Base-by-base conservation (phyloP, 1,284 basidiomycete species). In the Austroboletus niveus region DNA sequence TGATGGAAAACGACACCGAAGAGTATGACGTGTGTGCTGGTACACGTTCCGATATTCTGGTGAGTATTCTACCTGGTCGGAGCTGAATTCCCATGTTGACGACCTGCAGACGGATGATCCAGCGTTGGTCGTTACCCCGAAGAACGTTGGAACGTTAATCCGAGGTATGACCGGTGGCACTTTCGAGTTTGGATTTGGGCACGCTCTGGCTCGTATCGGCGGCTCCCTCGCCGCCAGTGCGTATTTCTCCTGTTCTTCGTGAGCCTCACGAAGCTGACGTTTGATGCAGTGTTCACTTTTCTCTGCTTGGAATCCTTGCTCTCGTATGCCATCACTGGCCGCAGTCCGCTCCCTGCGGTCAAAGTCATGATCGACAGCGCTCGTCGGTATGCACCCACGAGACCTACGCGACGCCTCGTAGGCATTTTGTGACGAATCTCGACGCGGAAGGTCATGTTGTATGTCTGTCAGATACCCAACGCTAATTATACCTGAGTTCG, bases 151-250 rank as follows among this genome's bases (percentile, higher is more conserved):
- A 29, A 29, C 27, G 8, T 29, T 1, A 5, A 29, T 5, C 8
- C 27, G 27, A 8, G 43, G 29, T 10, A 41, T 38, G 3, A n/a
- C 36, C 20, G 47, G 32, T 5, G 38, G 34, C 3, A 48, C 55
- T 7, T 45, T 51, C 20, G 5, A 34, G 7, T 29, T 29, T 29
- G 45, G 53, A 48, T 17, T 59, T 10, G 31, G 44, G 6, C 51
- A 51, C 4, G 56, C 48, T 12, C 17, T 62, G 20, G 45, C 59
- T 17, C 42, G 51, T 15, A 4, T 65, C 10, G 14, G 34, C 6
- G 45, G 47, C 3, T 44, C 22, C 20, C 15, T 63, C 36, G 27
- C 64, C 4, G 52, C 54, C n/a, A 59, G 63, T 60, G 47, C 51
- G 34, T 15, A 47, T 27, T 59, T 27, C 17, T 54, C 10, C 8